Evolutionary conservation across 768 basidiomycete genomes (phyloP).

Genomic region (Epithele typhae): DNA sequence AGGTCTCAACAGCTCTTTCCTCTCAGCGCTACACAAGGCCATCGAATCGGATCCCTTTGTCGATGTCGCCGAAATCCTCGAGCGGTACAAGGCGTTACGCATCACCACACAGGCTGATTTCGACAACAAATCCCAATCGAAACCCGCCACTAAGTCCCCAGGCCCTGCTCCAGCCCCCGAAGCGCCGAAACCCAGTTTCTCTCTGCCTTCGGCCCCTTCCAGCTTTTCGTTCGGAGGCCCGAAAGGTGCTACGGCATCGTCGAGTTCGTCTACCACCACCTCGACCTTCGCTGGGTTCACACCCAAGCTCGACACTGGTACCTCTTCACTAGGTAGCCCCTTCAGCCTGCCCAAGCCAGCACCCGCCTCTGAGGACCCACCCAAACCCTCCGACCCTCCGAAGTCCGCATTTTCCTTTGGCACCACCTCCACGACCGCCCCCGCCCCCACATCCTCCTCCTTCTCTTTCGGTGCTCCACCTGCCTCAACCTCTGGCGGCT

Average conservation of each 20-base stretch:
- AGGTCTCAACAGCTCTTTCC: constrained; percentile 65
- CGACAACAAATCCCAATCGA: constrained; percentile 28
- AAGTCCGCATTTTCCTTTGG: constrained; percentile 29
- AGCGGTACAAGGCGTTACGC: constrained; percentile 57
- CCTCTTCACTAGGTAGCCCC: constrained; percentile 8
- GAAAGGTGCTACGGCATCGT: constrained; percentile 22
- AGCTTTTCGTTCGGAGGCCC: constrained; percentile 31
- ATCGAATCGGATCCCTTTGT: constrained; percentile 66
- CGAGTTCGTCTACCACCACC: constrained; percentile 2
- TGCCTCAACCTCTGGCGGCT: background rate
- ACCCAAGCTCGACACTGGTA: constrained; percentile 3
- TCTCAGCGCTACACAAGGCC: constrained; percentile 52
- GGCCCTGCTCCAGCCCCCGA: background rate
- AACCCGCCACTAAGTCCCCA: background rate
- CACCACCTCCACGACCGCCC: constrained; percentile 3
- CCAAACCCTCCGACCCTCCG: constrained; percentile 14
- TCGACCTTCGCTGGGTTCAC: constrained; percentile 3
- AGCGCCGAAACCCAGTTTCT: constrained; percentile 3
- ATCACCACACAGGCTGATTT: constrained; percentile 52
- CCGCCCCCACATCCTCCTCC: constrained; percentile 5
- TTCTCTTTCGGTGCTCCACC: constrained; percentile 8
- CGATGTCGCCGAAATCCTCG: constrained; percentile 53
- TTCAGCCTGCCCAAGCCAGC: constrained; percentile 11
- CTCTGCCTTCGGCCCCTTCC: constrained; percentile 36
- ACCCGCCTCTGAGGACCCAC: background rate